Conservation (phyloP, 169 alveolate genomes). For the Fabrea salina region DNA sequence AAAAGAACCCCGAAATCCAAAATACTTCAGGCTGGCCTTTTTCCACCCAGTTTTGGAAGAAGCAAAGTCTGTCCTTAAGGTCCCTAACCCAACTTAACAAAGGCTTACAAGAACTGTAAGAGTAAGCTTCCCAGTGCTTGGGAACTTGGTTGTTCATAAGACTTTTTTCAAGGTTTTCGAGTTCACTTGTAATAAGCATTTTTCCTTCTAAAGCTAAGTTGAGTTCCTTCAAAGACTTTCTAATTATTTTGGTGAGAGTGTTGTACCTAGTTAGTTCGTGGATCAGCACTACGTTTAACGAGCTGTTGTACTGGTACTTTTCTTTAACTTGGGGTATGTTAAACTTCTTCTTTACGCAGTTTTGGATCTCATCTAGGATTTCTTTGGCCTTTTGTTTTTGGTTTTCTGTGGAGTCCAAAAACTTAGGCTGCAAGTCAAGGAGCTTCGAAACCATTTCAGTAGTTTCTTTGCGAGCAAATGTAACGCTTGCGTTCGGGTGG, state of each 20-base stretch:
- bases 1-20: constrained; percentile 87
- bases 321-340: constrained; percentile 66
- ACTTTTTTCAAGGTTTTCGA: constrained; percentile 68
- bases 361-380: constrained; percentile 56
- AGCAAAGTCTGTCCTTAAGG: constrained; percentile 72
- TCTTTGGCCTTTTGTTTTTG: constrained; percentile 71
- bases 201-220: constrained; percentile 81
- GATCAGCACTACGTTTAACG: constrained; percentile 86
- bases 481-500: constrained; percentile 81
- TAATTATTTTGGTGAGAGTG: constrained; percentile 64
- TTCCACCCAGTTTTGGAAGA: constrained; percentile 78
- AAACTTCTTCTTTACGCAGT: constrained; percentile 70
- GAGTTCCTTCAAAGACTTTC: constrained; percentile 55
- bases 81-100: constrained; percentile 84
- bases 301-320: constrained; percentile 82
- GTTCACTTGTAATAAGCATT: constrained; percentile 78
- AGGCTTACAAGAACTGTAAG: constrained; percentile 77
- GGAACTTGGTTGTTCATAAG: constrained; percentile 77
- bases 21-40: constrained; percentile 83
- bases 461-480: constrained; percentile 75
- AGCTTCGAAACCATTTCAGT: constrained; percentile 64
- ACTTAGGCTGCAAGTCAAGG: constrained; percentile 77
- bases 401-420: constrained; percentile 67
- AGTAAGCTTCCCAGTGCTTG: constrained; percentile 59
- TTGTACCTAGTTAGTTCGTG: constrained; percentile 88